Base-by-base conservation (phyloP, 768 basidiomycete genomes). In the Rhizopogon sp. region DNA sequence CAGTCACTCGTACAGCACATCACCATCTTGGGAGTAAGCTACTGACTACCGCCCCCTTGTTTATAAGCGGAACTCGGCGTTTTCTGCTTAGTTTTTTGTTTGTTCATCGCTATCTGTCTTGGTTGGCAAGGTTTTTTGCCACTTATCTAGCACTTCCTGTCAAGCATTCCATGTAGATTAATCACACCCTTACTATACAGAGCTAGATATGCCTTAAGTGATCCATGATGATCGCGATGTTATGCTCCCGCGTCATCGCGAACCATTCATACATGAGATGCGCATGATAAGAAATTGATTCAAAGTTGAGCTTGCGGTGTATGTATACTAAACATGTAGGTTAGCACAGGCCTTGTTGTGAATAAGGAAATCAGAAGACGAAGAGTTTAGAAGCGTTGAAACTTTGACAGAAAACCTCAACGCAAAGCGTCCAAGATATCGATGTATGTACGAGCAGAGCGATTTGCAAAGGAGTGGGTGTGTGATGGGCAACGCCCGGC, bases 11-110 rank as follows among this genome's bases (percentile, higher is more conserved):
- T 80, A 80, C 64, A 73, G 67, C 54, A 74, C 76, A 11, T 78
- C 76, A 25, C 79, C 79, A n/a, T 81, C 79, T 5, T 80, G 79
- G 79, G 78, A 79, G 58, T 80, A 61, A 70, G 53, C 57, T 45
- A 39, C 39, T 50, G 39, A 35, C 22, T 37, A 49, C 33, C 42
- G 42, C 40, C 29, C 57, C 55, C 42, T 60, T 57, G 54, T 41
- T 56, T 55, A 49, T 49, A 46, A 56, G 54, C 52, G 40, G 47
- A 60, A 42, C 49, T 29, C 39, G 49, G 53, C 42, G 55, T 39
- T 39, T 35, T 17, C 46, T 50, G 43, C 45, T 45, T 52, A 22
- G 50, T 51, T 37, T 25, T 52, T 28, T 43, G 20, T 28, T 6
- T 61, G 29, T 44, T 40, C 31, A 57, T 37, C 11, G 35, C 13